These are phyloP conservation scores for Raffaelea ambrosiae DNA, from an alignment of 2,329 filamentous ascomycete genomes.

Conservation along the genomic window DNA sequence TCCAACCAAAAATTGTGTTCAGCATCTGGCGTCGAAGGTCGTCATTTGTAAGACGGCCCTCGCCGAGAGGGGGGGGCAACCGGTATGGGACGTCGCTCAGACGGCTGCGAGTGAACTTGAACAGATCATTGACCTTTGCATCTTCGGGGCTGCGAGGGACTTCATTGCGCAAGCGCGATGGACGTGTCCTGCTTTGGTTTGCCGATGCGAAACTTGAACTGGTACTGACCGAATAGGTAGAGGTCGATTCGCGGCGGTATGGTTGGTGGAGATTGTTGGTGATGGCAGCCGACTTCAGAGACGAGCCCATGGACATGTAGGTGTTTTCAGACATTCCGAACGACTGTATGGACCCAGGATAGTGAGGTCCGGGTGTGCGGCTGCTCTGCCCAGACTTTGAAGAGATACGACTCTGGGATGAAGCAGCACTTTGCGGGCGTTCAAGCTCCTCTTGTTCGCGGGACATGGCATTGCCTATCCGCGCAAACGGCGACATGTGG, in stretches of 20 bases:
- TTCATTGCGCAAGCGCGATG: conserved; percentile 73
- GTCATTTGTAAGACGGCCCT: conserved; percentile 61
- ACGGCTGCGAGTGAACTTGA: conserved; percentile 74
- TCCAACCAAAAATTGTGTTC: conserved; percentile 90
- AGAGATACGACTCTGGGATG: conserved; percentile 55
- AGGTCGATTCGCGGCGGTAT: conserved; percentile 33
- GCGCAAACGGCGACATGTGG: conserved; percentile 65
- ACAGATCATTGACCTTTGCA: conserved; percentile 64
- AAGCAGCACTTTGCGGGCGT: conserved; percentile 58
- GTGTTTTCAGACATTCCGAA: conserved; percentile 54
- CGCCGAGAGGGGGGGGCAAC: conserved; percentile 47
- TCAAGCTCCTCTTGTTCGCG: conserved; percentile 56
- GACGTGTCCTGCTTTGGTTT: conserved; percentile 14
- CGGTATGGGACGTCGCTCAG: conserved; percentile 78
- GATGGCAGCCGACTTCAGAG: conserved; percentile 31
- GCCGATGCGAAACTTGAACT: conserved; percentile 21
- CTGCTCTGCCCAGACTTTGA: conserved; percentile 40
- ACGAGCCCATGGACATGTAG: conserved; percentile 59
- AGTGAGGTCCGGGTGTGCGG: conserved; percentile 39
- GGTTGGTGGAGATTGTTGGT: conserved; percentile 6
- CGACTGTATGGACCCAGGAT: conserved; percentile 32
- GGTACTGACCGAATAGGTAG: conserved; percentile 41
- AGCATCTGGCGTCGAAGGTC: conserved; percentile 87
- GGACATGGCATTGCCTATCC: conserved; percentile 59
- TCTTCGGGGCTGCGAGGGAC: conserved; percentile 72